Conservation (phyloP, 2,329 filamentous ascomycete genomes). For the Fusarium sp. region DNA sequence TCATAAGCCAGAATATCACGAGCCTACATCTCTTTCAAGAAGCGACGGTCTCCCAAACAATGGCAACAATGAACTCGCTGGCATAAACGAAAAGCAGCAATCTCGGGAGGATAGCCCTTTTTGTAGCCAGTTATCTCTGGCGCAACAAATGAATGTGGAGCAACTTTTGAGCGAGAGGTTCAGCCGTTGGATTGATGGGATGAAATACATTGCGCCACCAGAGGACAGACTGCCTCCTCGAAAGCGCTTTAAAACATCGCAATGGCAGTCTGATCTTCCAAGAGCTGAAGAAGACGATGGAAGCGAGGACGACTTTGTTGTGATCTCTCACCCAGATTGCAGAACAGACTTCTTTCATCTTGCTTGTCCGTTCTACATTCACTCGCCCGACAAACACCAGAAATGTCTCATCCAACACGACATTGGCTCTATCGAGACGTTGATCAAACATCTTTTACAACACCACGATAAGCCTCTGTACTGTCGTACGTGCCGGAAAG, state of each 20-base stretch:
- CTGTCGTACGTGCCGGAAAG: not conserved
- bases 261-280: not conserved
- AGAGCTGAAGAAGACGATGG: not conserved
- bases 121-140: not conserved
- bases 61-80: too few relatives aligned
- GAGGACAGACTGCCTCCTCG: conserved; percentile 10
- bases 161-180: not conserved
- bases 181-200: not conserved
- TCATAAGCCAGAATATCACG: not conserved
- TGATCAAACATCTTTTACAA: not conserved
- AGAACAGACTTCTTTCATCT: not conserved
- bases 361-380: not conserved
- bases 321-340: fast-evolving
- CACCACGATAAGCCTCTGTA: not conserved
- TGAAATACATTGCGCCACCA: conserved; percentile 3
- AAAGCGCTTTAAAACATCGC: not conserved
- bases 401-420: not conserved
- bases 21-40: not conserved
- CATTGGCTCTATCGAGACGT: fast-evolving
- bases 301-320: not conserved
- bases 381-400: not conserved
- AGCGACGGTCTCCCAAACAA: not conserved
- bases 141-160: not conserved
- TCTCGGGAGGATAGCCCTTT: not conserved
- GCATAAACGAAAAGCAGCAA: not conserved